Evolutionary conservation across 345 rosid genomes (phyloP).

Genomic region (Aquilaria sinensis): DNA sequence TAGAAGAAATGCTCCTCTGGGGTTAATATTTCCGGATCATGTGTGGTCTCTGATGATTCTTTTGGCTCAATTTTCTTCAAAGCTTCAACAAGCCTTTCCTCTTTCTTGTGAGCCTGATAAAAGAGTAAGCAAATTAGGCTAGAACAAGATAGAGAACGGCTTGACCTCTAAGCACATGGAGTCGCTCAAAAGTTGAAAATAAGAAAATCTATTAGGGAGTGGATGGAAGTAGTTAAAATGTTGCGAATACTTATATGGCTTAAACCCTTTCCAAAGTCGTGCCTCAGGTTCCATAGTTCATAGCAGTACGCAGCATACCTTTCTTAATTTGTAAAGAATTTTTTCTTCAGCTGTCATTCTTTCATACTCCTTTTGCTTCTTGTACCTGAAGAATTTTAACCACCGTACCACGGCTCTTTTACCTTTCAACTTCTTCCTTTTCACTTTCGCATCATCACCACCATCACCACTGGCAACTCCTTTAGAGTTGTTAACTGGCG

Average conservation of each 20-base stretch:
- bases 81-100: slow-evolving; percentile 62
- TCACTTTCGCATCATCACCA: slow-evolving; percentile 30
- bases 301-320: slow-evolving; percentile 28
- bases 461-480: slow-evolving; percentile 19
- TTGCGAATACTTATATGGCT: too few species aligned
- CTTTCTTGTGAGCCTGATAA: slow-evolving; percentile 74
- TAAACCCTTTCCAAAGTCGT: too few species aligned
- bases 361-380: slow-evolving; percentile 85
- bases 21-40: slow-evolving; percentile 93
- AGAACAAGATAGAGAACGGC: not conserved
- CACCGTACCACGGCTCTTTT: slow-evolving; percentile 88
- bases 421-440: slow-evolving; percentile 77
- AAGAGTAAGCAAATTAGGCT: slow-evolving; percentile 5
- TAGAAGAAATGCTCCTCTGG: slow-evolving; percentile 92
- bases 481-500: slow-evolving; percentile 19
- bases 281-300: too few species aligned
- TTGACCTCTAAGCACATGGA: not conserved
- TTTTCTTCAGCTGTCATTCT: slow-evolving; percentile 92
- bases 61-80: slow-evolving; percentile 76
- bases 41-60: slow-evolving; percentile 57
- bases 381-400: slow-evolving; percentile 86
- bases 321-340: slow-evolving; percentile 62
- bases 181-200: too few species aligned
- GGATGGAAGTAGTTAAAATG: not conserved
- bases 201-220: too few species aligned